These are phyloP conservation scores for Periconia sp. DNA, from an alignment of 2,329 filamentous ascomycete genomes.

Conservation along the genomic window DNA sequence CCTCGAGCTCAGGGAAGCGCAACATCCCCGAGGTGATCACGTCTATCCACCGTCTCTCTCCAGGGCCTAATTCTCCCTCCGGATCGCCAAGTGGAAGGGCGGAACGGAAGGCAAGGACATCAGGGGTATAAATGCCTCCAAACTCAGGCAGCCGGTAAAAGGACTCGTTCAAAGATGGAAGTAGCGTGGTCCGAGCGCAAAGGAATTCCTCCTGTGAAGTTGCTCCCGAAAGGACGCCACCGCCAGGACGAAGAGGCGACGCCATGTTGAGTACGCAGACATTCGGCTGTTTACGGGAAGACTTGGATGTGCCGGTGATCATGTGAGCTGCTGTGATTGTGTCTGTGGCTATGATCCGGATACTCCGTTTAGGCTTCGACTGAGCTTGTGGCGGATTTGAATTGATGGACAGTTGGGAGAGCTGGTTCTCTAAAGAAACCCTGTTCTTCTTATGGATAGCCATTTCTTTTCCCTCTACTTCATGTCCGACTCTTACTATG, in stretches of 20 bases:
- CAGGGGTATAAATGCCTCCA: conserved; percentile 62
- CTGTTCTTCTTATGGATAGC: conserved; percentile 20
- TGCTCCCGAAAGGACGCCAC: conserved; percentile 66
- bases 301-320: conserved; percentile 27
- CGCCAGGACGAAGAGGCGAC: conserved; percentile 65
- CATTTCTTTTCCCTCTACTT: conserved; percentile 15
- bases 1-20: conserved; percentile 60
- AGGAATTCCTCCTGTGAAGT: conserved; percentile 67
- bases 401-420: conserved; percentile 14
- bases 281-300: conserved; percentile 37
- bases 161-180: conserved; percentile 62
- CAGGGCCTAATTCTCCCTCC: conserved; percentile 49
- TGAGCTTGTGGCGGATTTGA: neutral
- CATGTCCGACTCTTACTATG: conserved; percentile 7
- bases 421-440: no score
- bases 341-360: conserved; percentile 58
- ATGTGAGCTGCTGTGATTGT: conserved; percentile 60
- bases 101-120: conserved; percentile 65
- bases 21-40: conserved; percentile 65
- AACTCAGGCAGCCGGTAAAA: conserved; percentile 67
- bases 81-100: conserved; percentile 30
- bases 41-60: conserved; percentile 65
- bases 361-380: conserved; percentile 30
- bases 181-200: conserved; percentile 65
- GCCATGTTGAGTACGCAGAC: conserved; percentile 69